These are phyloP conservation scores for Neonectria punicea DNA, from an alignment of 2,329 filamentous ascomycete genomes.

Conservation along the genomic window DNA sequence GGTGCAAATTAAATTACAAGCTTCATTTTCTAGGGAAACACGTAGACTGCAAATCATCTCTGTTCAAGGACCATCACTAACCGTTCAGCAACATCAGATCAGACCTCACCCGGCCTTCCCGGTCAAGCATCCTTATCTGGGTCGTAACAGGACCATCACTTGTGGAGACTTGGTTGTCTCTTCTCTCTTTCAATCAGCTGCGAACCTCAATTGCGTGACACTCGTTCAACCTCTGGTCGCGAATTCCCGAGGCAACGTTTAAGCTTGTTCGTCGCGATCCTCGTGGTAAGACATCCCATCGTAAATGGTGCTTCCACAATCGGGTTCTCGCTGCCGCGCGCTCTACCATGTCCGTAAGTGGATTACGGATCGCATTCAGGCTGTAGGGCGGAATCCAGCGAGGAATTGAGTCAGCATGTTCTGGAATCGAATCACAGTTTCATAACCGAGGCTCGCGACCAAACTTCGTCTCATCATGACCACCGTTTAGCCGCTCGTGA, in stretches of 20 bases:
- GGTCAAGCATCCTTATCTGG: background rate
- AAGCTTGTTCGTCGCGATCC: constrained; percentile 11
- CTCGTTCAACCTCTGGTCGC: background rate
- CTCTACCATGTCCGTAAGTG: background rate
- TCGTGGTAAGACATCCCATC: background rate
- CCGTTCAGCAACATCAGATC: background rate
- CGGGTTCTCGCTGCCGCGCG: no score
- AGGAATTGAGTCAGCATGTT: background rate
- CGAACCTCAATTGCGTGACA: constrained; percentile 1
- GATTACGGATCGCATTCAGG: background rate
- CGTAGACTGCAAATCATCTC: background rate
- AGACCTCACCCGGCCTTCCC: background rate
- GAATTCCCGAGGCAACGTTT: constrained; percentile 2
- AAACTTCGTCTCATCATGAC: background rate
- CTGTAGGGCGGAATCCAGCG: background rate
- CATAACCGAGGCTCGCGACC: background rate
- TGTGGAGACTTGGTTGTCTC: background rate
- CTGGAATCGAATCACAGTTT: constrained; percentile 1
- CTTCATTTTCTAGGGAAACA: no score
- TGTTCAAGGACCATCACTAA: background rate
- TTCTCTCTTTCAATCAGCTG: constrained; percentile 1
- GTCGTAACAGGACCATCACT: background rate
- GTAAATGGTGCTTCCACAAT: background rate
- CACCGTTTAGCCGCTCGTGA: background rate
- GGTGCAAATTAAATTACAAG: background rate